Base-by-base conservation (phyloP, 1,284 basidiomycete species). In the Cryptococcus sp. region DNA sequence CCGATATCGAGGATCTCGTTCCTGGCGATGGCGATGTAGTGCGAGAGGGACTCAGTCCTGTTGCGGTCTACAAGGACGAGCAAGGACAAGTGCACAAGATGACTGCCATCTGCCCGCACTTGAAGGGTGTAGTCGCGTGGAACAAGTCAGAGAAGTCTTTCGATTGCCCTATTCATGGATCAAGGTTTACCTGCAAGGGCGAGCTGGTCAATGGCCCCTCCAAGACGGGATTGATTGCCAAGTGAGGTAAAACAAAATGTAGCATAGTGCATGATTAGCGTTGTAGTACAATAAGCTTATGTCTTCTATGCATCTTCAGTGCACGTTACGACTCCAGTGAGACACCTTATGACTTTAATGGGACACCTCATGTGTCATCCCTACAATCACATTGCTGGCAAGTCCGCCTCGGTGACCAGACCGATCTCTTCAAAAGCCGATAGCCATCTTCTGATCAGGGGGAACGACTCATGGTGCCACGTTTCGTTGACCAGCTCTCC, bases 51-150 rank as follows among this genome's bases (percentile, higher is more conserved):
- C 23, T 66, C 10, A 52, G 49, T 23, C 62, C 65, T 11, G 54
- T 66, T 3, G 65, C 65, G n/a, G 62, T 66, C 0, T 66, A 66
- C 41, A 66, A 64, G 48, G 65, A 66, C 38, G 61, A 63, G 27
- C 31, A 51, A 20, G 65, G 65, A 8, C 17, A 39, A 2, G 40
- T 66, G 17, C 62, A 64, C 53, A 66, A 66, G 57, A 66, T 66
- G 65, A 66, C 65, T 3, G 65, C 62, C 13, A 51, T 66, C 31
- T 66, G 65, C 50, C 65, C 65, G 56, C 63, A 65, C 50, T 19
- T 65, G 38, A 64, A 66, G 52, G 65, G 65, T 40, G 64, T 66
- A 38, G 65, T 66, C 22, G 62, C 61, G 0, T 66, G 65, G 65
- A 66, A 66, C 49, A 31, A 41, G 31, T 54, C 50, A 16, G 65